Base-by-base conservation (phyloP, 2,329 filamentous ascomycete species). In the Teratosphaeria zuluensis region DNA sequence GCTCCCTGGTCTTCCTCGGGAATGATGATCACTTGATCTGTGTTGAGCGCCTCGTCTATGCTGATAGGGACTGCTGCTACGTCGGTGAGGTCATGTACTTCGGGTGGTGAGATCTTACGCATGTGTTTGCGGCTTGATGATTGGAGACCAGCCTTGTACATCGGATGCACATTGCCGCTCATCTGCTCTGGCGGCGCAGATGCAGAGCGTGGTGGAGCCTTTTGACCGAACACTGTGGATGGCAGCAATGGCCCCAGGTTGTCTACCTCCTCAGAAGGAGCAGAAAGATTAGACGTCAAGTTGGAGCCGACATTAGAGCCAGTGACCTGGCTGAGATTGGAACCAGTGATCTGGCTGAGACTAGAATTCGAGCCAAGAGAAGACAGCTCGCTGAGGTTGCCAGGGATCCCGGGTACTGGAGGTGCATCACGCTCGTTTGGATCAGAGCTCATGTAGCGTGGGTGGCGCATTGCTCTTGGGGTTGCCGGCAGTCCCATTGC, bases 381-480 rank as follows among this genome's bases (percentile, higher is more conserved):
- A 3, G 63, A 65, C 9, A 70, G 62, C 30, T 72, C 71, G 53
- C 69, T 70, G 24, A 73, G 65, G 51, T 72, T 74, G n/a, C 81
- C 78, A 0, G 85, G 84, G 32, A 84, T 77, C 58, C 80, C 76
- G 32, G 81, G 78, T 11, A 84, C 77, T n/a, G 78, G 77, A 28
- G 81, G 81, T 28, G 79, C 76, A 33, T 80, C 77, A 35, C 76
- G 72, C 52, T 78, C 75, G 53, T 75, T 76, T 51, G 79, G 76
- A 59, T 85, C 81, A 2, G 79, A 74, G 64, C 84, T 82, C 71
- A 81, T 80, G 65, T 92, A 85, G 51, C 89, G 84, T 1, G 84
- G 82, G 70, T 95, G 84, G 21, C 88, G 84, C 91, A 96, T 95
- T 1, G 91, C 91, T 75, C 90, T 86, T 32, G 92, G 92, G 0